Conservation (phyloP, 495 filamentous ascomycete genomes). For the Neurospora intermedia region DNA sequence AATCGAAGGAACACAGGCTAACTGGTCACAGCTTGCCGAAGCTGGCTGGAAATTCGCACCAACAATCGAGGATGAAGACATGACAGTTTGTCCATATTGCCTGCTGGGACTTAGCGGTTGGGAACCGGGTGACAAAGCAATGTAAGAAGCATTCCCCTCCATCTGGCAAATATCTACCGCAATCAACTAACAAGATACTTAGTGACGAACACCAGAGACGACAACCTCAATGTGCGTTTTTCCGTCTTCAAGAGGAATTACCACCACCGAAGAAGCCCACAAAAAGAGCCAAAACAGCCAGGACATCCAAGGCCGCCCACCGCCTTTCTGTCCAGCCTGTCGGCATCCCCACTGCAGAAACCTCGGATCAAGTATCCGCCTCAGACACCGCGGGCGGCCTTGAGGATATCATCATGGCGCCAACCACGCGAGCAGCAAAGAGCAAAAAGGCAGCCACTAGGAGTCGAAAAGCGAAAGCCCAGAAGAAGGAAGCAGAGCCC, state of each 20-base stretch:
- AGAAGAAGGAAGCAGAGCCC: conserved; percentile 43
- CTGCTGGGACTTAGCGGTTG: conserved; percentile 76
- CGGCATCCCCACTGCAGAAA: conserved; percentile 42
- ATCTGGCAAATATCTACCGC: background rate
- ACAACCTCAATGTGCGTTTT: conserved; percentile 73
- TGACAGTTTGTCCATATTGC: conserved; percentile 83
- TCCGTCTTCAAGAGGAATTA: conserved; percentile 42
- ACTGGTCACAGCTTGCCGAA: conserved; percentile 60
- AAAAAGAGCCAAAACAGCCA: conserved; percentile 39
- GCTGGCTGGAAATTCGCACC: conserved; percentile 93
- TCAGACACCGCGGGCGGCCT: conserved; percentile 41
- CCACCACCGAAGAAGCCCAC: conserved; percentile 35
- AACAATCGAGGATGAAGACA: conserved; percentile 65
- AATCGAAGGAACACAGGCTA: conserved; percentile 7
- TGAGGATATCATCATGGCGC: conserved; percentile 58
- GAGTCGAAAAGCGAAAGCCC: conserved; percentile 42
- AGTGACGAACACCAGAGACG: conserved; percentile 82
- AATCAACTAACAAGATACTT: conserved; percentile 12
- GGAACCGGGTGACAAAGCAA: conserved; percentile 83
- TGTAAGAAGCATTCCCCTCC: conserved; percentile 41
- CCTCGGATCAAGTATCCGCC: conserved; percentile 40
- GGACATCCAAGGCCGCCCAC: conserved; percentile 53
- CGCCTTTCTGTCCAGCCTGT: conserved; percentile 61
- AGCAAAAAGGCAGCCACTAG: conserved; percentile 23
- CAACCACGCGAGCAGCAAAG: conserved; percentile 41